Percentiles rank a stretch among this genome's conserved stretches.
Conservation (phyloP, 208 protist species). For the Leishmania aethiopica region DNA sequence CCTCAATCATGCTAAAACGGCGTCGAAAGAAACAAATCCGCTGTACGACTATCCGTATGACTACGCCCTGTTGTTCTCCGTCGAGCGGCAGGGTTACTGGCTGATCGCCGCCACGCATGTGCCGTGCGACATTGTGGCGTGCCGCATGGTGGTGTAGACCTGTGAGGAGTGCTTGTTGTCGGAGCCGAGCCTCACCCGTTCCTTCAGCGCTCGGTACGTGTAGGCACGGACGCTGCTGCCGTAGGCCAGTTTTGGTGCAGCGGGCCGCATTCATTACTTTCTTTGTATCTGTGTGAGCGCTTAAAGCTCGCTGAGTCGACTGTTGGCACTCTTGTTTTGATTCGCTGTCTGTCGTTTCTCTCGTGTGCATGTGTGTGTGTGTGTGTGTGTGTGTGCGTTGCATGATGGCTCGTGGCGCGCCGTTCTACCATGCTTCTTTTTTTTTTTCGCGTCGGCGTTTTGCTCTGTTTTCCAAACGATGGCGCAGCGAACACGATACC, state of each 20-base stretch:
- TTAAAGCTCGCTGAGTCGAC: no score
- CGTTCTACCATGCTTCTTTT: not conserved
- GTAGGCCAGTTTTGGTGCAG: not conserved
- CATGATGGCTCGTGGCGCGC: no score
- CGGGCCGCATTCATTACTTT: not conserved
- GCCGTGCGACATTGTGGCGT: slow-evolving; percentile 90
- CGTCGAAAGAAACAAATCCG: slow-evolving; percentile 75
- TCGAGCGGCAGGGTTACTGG: slow-evolving; percentile 87
- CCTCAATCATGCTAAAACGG: slow-evolving; percentile 58
- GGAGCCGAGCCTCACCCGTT: not conserved
- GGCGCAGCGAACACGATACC: not conserved
- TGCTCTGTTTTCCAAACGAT: not conserved
- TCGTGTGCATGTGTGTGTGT: not conserved
- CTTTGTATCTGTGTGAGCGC: not conserved
- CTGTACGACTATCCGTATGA: slow-evolving; percentile 83
- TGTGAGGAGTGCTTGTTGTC: not conserved
- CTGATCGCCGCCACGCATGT: slow-evolving; percentile 88
- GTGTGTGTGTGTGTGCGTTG: not conserved
- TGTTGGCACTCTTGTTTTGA: not conserved
- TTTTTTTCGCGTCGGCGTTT: not conserved
- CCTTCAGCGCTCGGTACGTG: not conserved
- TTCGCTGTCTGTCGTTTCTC: not conserved
- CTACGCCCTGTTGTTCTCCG: slow-evolving; percentile 86
- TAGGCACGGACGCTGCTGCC: not conserved
- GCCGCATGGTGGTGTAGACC: slow-evolving; percentile 49